Evolutionary conservation across 306 rosid species (phyloP), one percentile per base, ranked within the genome.

Genomic region (Mimosa bimucronata): DNA sequence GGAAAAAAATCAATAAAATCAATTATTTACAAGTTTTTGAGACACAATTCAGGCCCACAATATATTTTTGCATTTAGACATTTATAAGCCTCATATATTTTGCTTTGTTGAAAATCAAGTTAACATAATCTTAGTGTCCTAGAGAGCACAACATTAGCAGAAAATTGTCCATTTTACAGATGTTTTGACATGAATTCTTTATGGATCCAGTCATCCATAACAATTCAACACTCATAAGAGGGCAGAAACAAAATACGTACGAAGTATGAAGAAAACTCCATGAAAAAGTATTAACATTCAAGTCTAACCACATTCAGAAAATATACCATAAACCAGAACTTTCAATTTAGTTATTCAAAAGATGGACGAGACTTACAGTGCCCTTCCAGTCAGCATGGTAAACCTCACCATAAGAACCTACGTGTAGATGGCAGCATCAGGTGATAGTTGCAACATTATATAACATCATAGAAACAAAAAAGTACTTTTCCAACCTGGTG

Each of bases 331-430:
- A 73, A 68, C 77, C 73, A 66, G 69, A 64, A 71, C 19, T 19
- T 69, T 77, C 74, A 75, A 66, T 71, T 67, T 21, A 76, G 75
- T 46, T 75, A 45, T 21, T 8, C 48, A 41, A 25, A 68, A 40
- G 52, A 68, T n/a, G 55, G 34, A 25, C 9, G 18, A 26, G 62
- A 93, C 99, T 93, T 90, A 96, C 99, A 81, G 97, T 93, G 86
- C 97, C 97, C 77, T 93, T 89, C 90, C 88, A 88, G 79, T 93
- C 97, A 55, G 97, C 97, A 78, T 73, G 97, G 81, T 91, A 93
- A 78, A 93, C 97, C 89, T 93, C 97, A 9, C 97, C 97, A 77
- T 88, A 93, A 58, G 97, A 93, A 78, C 89, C 89, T 86, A 77
- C 79, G 80, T 5, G 6, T 23, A 69, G 26, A 64, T 71, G 71